These are phyloP conservation scores for Dovyalis caffra DNA, from an alignment of 345 rosid genomes.

Conservation along the genomic window DNA sequence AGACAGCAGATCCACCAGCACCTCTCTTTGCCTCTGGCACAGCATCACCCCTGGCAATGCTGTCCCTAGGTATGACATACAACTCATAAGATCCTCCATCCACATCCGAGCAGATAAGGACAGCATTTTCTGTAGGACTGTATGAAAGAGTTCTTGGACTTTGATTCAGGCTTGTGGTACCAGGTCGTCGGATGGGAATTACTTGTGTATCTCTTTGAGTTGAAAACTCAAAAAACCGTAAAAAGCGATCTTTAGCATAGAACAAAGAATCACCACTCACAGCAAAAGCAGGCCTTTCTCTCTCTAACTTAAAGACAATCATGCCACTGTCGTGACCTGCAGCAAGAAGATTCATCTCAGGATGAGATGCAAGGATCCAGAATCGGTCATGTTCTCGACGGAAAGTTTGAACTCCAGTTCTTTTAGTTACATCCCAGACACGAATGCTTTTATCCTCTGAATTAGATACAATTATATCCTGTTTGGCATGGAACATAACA, in stretches of 20 bases:
- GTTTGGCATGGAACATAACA: conserved; percentile 93
- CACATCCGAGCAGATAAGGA: conserved; percentile 79
- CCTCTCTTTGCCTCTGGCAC: conserved; percentile 90
- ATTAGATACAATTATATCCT: conserved; percentile 94
- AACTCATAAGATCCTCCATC: conserved; percentile 94
- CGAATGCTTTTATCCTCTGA: conserved; percentile 96
- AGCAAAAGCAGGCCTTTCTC: conserved; percentile 93
- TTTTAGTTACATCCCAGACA: conserved; percentile 94
- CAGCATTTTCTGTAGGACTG: conserved; percentile 91
- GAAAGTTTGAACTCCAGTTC: conserved; percentile 88
- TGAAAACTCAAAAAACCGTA: conserved; percentile 77
- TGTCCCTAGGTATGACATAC: conserved; percentile 78
- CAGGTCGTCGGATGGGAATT: conserved; percentile 80
- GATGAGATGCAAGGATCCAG: conserved; percentile 93
- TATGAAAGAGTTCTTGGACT: conserved; percentile 89
- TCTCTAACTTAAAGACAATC: conserved; percentile 95
- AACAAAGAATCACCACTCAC: conserved; percentile 72
- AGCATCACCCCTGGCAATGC: conserved; percentile 61
- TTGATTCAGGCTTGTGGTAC: conserved; percentile 71
- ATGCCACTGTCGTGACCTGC: conserved; percentile 97
- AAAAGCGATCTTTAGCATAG: conserved; percentile 76
- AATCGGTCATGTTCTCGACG: conserved; percentile 95
- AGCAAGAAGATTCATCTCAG: conserved; percentile 93
- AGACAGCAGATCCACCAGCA: conserved; percentile 73
- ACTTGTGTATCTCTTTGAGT: conserved; percentile 74